phyloP scores from a whole-genome alignment of 495 filamentous ascomycete species.

The Lasiosphaeria ovina region DNA sequence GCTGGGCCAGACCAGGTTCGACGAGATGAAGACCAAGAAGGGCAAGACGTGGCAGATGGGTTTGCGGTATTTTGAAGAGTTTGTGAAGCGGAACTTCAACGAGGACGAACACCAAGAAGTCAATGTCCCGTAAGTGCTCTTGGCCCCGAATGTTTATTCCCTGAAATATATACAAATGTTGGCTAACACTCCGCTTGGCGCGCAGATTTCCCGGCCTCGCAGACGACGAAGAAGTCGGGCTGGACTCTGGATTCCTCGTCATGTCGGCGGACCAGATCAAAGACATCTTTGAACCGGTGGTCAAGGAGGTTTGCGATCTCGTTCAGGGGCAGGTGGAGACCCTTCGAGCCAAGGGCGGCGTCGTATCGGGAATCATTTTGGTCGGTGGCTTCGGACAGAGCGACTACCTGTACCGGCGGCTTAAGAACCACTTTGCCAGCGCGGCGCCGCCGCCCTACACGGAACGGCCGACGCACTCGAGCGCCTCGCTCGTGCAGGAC shows the following conservation, averaged over 20 bases:
- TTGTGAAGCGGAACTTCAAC: slow-evolving; percentile 72
- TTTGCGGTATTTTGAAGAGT: slow-evolving; percentile 63
- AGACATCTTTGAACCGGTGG: slow-evolving; percentile 64
- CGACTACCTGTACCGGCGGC: slow-evolving; percentile 62
- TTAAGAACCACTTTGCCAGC: slow-evolving; percentile 64
- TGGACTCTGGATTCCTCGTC: slow-evolving; percentile 64
- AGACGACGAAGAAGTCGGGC: slow-evolving; percentile 60
- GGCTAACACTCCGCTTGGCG: neutral
- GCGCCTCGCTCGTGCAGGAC: slow-evolving; percentile 37
- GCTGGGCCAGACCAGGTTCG: slow-evolving; percentile 56
- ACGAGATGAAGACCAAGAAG: slow-evolving; percentile 59
- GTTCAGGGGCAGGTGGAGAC: slow-evolving; percentile 60
- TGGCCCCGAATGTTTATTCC: neutral
- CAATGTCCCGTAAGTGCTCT: slow-evolving; percentile 56
- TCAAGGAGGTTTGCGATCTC: slow-evolving; percentile 59
- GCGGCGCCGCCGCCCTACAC: slow-evolving; percentile 64
- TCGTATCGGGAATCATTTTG: slow-evolving; percentile 65
- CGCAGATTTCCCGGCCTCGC: slow-evolving; percentile 64
- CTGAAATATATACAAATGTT: neutral
- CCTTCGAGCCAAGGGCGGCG: slow-evolving; percentile 58
- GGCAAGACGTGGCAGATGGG: slow-evolving; percentile 72
- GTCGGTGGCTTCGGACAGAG: slow-evolving; percentile 71
- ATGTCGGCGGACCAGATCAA: slow-evolving; percentile 60
- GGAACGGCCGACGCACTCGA: slow-evolving; percentile 58
- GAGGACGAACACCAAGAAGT: slow-evolving; percentile 68